A percentile compares a stretch with the other conserved stretches of the same genome.
These are phyloP conservation scores for Suhomyces kilbournensis DNA, from an alignment of 805 yeast species.

Conservation along the genomic window DNA sequence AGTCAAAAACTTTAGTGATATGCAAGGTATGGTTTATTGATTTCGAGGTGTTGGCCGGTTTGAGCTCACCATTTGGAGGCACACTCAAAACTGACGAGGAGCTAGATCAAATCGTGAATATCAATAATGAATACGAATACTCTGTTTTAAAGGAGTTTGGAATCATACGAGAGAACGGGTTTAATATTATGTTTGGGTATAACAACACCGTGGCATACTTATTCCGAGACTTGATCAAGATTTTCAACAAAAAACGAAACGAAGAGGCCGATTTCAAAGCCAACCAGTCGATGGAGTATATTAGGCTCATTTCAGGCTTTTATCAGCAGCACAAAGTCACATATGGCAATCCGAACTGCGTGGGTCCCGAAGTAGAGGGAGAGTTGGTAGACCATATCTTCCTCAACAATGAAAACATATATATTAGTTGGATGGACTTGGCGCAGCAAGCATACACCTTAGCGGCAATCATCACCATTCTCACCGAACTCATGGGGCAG, in stretches of 20 bases:
- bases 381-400: conserved; percentile 16
- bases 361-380: conserved; percentile 20
- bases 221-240: conserved; percentile 41
- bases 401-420: conserved; percentile 9
- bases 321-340: conserved; percentile 26
- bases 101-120: conserved; percentile 31
- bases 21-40: conserved; percentile 58
- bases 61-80: conserved; percentile 54
- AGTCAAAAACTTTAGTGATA: conserved; percentile 44
- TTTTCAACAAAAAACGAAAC: conserved; percentile 23
- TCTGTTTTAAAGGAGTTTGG: conserved; percentile 38
- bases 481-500: conserved; percentile 32
- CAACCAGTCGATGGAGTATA: conserved; percentile 19
- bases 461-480: conserved; percentile 33
- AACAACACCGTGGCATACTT: conserved; percentile 36
- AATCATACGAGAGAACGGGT: conserved; percentile 44
- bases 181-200: conserved; percentile 49
- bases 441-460: conserved; percentile 46
- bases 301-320: conserved; percentile 28
- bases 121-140: conserved; percentile 29
- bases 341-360: conserved; percentile 29
- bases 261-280: conserved; percentile 12
- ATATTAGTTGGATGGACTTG: conserved; percentile 54
- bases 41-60: conserved; percentile 56
- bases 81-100: conserved; percentile 49